phyloP scores from a whole-genome alignment of 495 filamentous ascomycete genomes.

The Penicillium goetzii region DNA sequence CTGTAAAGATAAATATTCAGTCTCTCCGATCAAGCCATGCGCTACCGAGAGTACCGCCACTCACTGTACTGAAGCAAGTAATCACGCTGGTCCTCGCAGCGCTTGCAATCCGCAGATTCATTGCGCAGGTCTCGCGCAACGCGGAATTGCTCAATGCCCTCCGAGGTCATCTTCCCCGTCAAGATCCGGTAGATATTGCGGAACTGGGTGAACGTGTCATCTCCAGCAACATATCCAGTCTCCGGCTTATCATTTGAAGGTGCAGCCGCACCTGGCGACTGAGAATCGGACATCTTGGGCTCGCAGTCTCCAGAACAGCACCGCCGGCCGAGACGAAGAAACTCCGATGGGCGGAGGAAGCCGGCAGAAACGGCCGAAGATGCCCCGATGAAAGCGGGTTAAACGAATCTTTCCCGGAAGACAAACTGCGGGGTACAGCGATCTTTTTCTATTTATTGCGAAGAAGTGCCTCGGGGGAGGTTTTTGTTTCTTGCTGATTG shows the following conservation, averaged over 20 bases:
- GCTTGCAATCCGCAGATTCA: conserved; percentile 71
- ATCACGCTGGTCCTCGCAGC: conserved; percentile 76
- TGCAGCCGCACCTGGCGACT: conserved; percentile 27
- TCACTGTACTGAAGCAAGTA: conserved; percentile 77
- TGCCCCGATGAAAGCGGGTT: conserved; percentile 12
- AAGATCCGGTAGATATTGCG: conserved; percentile 79
- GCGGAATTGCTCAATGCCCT: conserved; percentile 72
- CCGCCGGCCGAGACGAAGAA: conserved; percentile 22
- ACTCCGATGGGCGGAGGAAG: conserved; percentile 41
- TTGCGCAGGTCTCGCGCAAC: conserved; percentile 65
- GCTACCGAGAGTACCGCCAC: neutral
- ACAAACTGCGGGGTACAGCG: conserved; percentile 11
- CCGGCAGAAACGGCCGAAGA: conserved; percentile 35
- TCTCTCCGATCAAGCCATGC: neutral
- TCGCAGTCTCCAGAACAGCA: neutral
- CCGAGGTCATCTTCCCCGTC: conserved; percentile 67
- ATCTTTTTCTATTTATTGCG: conserved; percentile 6
- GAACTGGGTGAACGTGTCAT: conserved; percentile 71
- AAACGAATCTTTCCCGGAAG: neutral
- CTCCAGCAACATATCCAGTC: conserved; percentile 52
- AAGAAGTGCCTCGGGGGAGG: neutral
- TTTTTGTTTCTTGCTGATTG: neutral
- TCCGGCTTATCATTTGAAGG: conserved; percentile 33
- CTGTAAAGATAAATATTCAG: conserved; percentile 33
- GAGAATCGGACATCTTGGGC: conserved; percentile 41